These are phyloP conservation scores for Tylopilus sp. DNA, from an alignment of 1,284 basidiomycete species.

Conservation along the genomic window DNA sequence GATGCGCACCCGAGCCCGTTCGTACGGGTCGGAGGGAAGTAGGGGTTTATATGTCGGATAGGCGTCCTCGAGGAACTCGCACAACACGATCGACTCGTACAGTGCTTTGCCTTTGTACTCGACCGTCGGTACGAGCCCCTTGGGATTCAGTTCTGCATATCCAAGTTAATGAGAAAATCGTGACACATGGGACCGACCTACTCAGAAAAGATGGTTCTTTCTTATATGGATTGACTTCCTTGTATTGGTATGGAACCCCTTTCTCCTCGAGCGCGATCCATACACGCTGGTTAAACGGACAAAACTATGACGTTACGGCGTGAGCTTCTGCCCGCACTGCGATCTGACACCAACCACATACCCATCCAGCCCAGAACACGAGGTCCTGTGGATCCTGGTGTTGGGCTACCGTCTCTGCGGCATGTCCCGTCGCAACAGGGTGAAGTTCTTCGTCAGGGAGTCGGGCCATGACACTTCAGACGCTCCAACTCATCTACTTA, in stretches of 20 bases:
- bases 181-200: conserved; percentile 21
- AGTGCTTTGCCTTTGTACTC: conserved; percentile 56
- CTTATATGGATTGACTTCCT: conserved; percentile 70
- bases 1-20: conserved; percentile 49
- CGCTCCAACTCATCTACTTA: neutral
- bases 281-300: conserved; percentile 41
- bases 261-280: conserved; percentile 70
- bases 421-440: conserved; percentile 58
- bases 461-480: conserved; percentile 30
- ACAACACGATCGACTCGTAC: conserved; percentile 60
- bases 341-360: conserved; percentile 31
- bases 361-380: conserved; percentile 64
- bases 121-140: conserved; percentile 66
- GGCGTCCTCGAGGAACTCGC: conserved; percentile 63
- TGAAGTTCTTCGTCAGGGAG: conserved; percentile 44
- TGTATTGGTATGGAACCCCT: conserved; percentile 15
- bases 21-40: conserved; percentile 50
- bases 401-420: conserved; percentile 50
- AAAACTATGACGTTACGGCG: conserved; percentile 46
- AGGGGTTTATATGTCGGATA: conserved; percentile 50
- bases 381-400: conserved; percentile 54
- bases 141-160: conserved; percentile 56
- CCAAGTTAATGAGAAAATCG: neutral
- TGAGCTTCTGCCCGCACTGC: neutral
- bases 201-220: conserved; percentile 64